Base-by-base conservation (phyloP, 768 basidiomycete genomes). In the Hortiboletus flavorubellus region DNA sequence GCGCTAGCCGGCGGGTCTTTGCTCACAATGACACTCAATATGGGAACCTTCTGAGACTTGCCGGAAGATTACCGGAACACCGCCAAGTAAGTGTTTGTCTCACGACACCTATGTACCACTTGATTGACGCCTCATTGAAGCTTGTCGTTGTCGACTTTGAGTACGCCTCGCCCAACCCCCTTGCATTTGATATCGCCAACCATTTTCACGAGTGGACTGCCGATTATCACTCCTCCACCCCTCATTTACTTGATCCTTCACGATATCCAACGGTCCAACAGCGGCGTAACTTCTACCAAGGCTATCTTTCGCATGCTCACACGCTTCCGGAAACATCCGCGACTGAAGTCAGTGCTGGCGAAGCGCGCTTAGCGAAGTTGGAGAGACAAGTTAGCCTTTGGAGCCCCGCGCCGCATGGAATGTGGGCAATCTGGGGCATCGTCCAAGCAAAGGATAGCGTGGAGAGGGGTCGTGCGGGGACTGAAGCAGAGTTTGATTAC, bases 141-240 rank as follows among this genome's bases (percentile, higher is more conserved):
- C 85, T 96, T 59, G 90, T 96, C 68, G 91, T 96, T 35, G 93
- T 97, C 59, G 97, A 99, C 73, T 98, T 98, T 68, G 97, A 99
- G 74, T 99, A 99, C 68, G 93, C 96, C 14, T 80, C 87, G 0
- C 88, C 91, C 5, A 98, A 98, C 66, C 88, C 95, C 26, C 85
- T 93, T 4, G 91, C 92, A 4, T 97, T 86, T 72, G 97, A 99
- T 68, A 94, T 99, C 62, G 96, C 90, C 53, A 96, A 96, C 71
- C 93, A 96, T 71, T 97, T 95, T 74, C 88, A 91, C 67, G 97
- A 98, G 73, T 98, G 97, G 96, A 91, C 91, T 18, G 87, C 92
- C 15, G 80, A 97, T 72, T 98, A 98, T 71, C 87, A 91, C 67
- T 78, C 77, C 37, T 65, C 80, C 5, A 80, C 76, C 0, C 89